A percentile compares a stretch with the other conserved stretches of the same genome.
Conservation (phyloP, 1,284 basidiomycete species). For the Athelia sp. region DNA sequence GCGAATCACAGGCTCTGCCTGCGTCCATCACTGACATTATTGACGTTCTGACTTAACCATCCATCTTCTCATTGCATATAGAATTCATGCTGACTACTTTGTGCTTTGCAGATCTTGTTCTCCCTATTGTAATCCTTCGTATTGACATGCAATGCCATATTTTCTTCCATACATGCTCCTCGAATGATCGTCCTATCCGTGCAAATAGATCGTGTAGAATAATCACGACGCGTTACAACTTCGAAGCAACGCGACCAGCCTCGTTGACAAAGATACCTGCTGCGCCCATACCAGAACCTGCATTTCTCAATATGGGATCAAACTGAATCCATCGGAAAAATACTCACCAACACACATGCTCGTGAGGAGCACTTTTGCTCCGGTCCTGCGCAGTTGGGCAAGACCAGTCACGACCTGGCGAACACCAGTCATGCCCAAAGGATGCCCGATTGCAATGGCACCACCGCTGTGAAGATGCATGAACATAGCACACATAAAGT, state of each 20-base stretch:
- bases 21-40: slow-evolving; percentile 71
- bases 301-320: neutral
- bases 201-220: neutral
- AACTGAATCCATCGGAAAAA: neutral
- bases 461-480: slow-evolving; percentile 76
- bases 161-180: too few species aligned
- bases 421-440: slow-evolving; percentile 80
- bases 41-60: slow-evolving; percentile 61
- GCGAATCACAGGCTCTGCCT: slow-evolving; percentile 31
- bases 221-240: slow-evolving; percentile 13
- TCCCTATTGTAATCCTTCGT: too few species aligned
- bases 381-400: slow-evolving; percentile 67
- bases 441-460: slow-evolving; percentile 81
- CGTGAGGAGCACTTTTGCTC: slow-evolving; percentile 66
- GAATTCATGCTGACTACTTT: neutral
- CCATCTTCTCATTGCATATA: slow-evolving; percentile 6
- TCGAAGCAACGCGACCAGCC: slow-evolving; percentile 21
- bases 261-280: slow-evolving; percentile 83
- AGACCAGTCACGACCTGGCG: slow-evolving; percentile 86
- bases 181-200: neutral
- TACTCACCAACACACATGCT: slow-evolving; percentile 86
- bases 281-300: slow-evolving; percentile 68
- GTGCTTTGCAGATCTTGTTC: neutral
- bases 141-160: too few species aligned
- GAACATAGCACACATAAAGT: too few species aligned